Evolutionary conservation across 352 stramenopile genomes (phyloP).

Genomic region (Phytophthora brassicae): DNA sequence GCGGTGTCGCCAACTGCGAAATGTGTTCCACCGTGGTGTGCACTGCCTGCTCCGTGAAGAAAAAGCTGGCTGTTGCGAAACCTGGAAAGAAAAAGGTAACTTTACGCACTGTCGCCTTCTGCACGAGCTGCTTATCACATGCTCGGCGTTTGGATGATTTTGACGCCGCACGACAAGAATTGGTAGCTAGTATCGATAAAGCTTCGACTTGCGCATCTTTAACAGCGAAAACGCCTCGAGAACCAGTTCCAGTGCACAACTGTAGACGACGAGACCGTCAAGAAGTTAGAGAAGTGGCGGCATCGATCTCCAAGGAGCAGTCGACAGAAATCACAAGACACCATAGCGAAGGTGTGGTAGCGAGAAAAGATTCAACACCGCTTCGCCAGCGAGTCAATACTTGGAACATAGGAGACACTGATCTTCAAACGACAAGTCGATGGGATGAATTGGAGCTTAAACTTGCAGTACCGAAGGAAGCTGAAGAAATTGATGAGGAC

Average conservation of each 20-base stretch:
- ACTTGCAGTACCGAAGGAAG: neutral
- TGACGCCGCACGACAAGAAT: slow-evolving; percentile 30
- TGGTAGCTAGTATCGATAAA: slow-evolving; percentile 17
- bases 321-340: slow-evolving; percentile 1
- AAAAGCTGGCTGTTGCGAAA: slow-evolving; percentile 30
- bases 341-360: slow-evolving; percentile 14
- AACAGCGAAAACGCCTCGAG: neutral
- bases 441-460: slow-evolving; percentile 22
- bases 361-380: neutral
- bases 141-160: slow-evolving; percentile 25
- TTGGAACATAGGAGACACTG: slow-evolving; percentile 16
- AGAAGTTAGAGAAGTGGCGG: neutral
- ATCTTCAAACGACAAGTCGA: slow-evolving; percentile 11
- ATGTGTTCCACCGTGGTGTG: slow-evolving; percentile 34
- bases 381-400: slow-evolving; percentile 19
- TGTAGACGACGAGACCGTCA: slow-evolving; percentile 24
- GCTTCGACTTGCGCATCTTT: slow-evolving; percentile 14
- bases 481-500: slow-evolving; percentile 18
- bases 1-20: slow-evolving; percentile 20
- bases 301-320: slow-evolving; percentile 8
- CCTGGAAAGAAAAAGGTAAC: slow-evolving; percentile 25
- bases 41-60: slow-evolving; percentile 32
- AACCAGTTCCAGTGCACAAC: slow-evolving; percentile 16
- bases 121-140: slow-evolving; percentile 32
- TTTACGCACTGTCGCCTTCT: slow-evolving; percentile 28